Base-by-base conservation (phyloP, 2,329 filamentous ascomycete genomes). In the Xylariaceae sp. region DNA sequence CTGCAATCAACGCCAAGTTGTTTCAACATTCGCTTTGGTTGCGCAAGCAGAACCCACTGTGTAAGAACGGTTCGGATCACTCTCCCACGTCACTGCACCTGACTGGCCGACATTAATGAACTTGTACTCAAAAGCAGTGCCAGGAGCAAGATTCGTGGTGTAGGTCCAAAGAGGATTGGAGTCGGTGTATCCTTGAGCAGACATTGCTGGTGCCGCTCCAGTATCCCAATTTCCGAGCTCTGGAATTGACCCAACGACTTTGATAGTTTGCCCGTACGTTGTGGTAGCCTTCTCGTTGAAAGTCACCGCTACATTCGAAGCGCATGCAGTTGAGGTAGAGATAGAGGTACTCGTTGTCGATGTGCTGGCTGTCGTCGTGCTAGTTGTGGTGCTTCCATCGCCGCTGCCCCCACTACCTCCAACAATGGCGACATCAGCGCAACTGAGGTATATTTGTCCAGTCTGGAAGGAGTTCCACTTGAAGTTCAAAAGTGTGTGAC, bases 91-190 rank as follows among this genome's bases (percentile, higher is more conserved):
- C 5, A 82, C 70, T 0, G 65, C 68, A 0, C 82, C 80, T 58
- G 73, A 70, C 1, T 63, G 64, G n/a, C 71, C 72, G 40, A 81
- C 75, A 58, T 77, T 78, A 57, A 87, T 74, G 60, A 80, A 88
- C 67, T 87, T 86, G 64, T 85, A 87, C 65, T 80, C 64, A 53
- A 87, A 76, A 0, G 64, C 69, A 0, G 71, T 75, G 1, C 81
- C 82, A 0, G 80, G 74, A 0, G 77, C 71, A 10, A 87, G 63
- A 19, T 66, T 74, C 36, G 84, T 61, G 0, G 75, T 78, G 2
- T 64, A 69, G 10, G 69, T 75, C 84, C 84, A 87, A 10, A 84
- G 49, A 0, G 74, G 78, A 53, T 82, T 77, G 5, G 68, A 65
- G n/a, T 65, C 61, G 1, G 79, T 82, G 65, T 86, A 86, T n/a